Base-by-base conservation (phyloP, 2,329 filamentous ascomycete genomes). In the Phaeosphaeriaceae sp. region DNA sequence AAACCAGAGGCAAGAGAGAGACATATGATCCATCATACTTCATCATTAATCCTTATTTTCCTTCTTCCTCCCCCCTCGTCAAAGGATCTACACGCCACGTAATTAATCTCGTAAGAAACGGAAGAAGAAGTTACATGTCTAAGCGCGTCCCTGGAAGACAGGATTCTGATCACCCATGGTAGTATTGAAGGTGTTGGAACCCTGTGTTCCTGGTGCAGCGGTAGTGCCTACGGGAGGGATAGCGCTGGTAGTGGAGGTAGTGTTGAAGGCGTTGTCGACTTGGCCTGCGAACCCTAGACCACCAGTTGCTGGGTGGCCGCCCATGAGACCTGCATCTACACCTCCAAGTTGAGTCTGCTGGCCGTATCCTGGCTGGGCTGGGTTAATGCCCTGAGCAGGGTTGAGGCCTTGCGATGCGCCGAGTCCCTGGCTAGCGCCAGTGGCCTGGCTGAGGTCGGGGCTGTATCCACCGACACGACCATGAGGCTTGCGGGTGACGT, bases 401-500 rank as follows among this genome's bases (percentile, higher is more conserved):
- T 60, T 60, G 16, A 58, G 33, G 28, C 51, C 54, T 6, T 51
- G 46, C 4, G 56, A 55, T 17, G 52, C 54, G 39, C 46, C 60
- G 39, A 58, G 53, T 42, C 61, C 56, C 37, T 48, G 49, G 9
- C 55, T 52, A 32, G 45, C 53, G 35, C 56, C 59, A 32, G 50
- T 56, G 20, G 54, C 44, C 16, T 26, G 49, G 35, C 56, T 59
- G 34, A 51, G 42, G 3, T 57, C 37, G 26, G 70, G 36, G 34
- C 50, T 52, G 48, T 68, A 64, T 20, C 72, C 75, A 21, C 63
- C 58, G 39, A 74, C 68, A 35, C 76, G 76, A 30, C 72, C 71
- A 63, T 84, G 84, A 16, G 82, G 76, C 76, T 88, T 88, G 66
- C 85, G 83, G 29, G 73, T 79, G 44, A 88, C 75, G 30, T 77